Percentiles rank a stretch among this genome's conserved stretches.
phyloP scores from a whole-genome alignment of 257 asterid species.

The Solanum stenotomum region DNA sequence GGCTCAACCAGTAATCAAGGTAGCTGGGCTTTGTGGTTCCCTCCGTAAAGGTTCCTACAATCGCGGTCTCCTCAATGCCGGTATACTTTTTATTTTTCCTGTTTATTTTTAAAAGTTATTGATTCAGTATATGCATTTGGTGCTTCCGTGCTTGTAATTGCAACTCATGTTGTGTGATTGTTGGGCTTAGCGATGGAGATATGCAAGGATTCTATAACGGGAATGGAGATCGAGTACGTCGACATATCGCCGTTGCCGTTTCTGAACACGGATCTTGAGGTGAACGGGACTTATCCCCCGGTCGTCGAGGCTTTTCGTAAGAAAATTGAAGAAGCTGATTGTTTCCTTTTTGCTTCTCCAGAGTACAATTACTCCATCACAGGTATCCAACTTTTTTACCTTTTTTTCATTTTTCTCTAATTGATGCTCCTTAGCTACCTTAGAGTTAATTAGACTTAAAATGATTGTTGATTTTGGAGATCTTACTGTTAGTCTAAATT shows the following conservation, averaged over 20 bases:
- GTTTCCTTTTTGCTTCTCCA: conserved; percentile 77
- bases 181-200: conserved; percentile 48
- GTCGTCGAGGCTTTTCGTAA: conserved; percentile 76
- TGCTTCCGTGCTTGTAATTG: not conserved
- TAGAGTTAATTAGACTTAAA: not conserved
- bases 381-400: conserved; percentile 22
- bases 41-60: conserved; percentile 33
- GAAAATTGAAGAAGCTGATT: conserved; percentile 74
- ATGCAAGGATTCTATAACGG: conserved; percentile 43
- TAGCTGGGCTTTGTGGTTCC: conserved; percentile 34
- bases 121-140: not conserved
- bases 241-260: conserved; percentile 80
- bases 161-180: not conserved
- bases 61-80: conserved; percentile 23
- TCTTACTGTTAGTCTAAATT: not conserved
- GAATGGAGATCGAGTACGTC: conserved; percentile 62
- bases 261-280: conserved; percentile 85
- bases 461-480: not conserved
- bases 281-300: conserved; percentile 62
- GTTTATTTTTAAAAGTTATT: not conserved
- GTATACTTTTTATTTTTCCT: not conserved
- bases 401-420: not conserved
- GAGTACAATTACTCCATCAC: conserved; percentile 86
- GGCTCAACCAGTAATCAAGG: conserved; percentile 6
- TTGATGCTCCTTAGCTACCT: not conserved